Percentiles rank a stretch among this genome's conserved stretches.
Conservation (phyloP, 306 rosid genomes). For the Inga oerstediana region DNA sequence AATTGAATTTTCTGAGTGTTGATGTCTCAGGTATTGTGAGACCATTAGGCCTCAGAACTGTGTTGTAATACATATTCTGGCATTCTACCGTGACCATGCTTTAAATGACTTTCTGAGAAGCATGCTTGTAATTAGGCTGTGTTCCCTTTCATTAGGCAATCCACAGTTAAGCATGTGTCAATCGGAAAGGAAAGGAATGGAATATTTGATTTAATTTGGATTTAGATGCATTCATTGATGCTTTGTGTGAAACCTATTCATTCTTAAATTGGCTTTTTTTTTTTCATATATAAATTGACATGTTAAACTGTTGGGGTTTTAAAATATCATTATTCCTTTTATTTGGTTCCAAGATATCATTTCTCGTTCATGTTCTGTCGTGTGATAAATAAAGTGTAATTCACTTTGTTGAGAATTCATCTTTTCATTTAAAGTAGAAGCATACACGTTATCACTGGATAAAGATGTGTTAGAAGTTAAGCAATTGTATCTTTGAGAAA, state of each 20-base stretch:
- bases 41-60: constrained; percentile 4
- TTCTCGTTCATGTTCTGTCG: too few relatives aligned
- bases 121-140: not conserved
- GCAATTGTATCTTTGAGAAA: too few relatives aligned
- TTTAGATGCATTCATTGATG: not conserved
- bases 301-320: not conserved
- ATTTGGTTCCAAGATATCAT: not conserved
- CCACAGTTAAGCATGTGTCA: not conserved
- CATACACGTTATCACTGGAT: too few relatives aligned
- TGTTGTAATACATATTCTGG: constrained; percentile 18
- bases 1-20: constrained; percentile 28
- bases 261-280: not conserved
- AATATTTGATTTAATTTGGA: not conserved
- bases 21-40: constrained; percentile 29
- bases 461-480: too few relatives aligned
- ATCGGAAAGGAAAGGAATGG: not conserved
- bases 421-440: too few relatives aligned
- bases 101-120: constrained; percentile 23
- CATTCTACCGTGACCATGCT: constrained; percentile 29
- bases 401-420: too few relatives aligned
- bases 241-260: not conserved
- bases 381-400: too few relatives aligned
- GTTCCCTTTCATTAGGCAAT: not conserved
- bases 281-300: too few relatives aligned
- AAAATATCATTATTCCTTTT: too few relatives aligned